Base-by-base conservation (phyloP, 306 rosid species). In the Dryas octopetala region DNA sequence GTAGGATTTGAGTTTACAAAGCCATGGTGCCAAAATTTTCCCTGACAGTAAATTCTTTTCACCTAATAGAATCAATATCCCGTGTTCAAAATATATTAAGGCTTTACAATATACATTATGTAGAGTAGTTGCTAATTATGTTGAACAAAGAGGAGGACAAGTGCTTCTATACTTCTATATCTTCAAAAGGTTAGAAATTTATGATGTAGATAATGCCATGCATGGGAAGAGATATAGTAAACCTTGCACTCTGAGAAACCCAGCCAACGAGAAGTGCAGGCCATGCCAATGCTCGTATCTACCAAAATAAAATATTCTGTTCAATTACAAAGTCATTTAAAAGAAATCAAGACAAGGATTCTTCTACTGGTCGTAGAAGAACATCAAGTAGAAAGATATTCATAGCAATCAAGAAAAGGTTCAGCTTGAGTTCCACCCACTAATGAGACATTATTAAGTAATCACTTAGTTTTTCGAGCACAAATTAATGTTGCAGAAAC, bases 231-330 rank as follows among this genome's bases (percentile, higher is more conserved):
- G 83, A 60, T 70, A 26, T 41, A 62, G 13, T 69, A 68, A 68
- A 90, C 96, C 96, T 91, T 80, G 96, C 96, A 87, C 93, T 88
- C 49, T 91, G 96, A 80, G 96, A 83, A 80, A 91, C 88, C 83
- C 83, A 82, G 75, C 93, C 96, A 71, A 83, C 72, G 77, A 91
- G 93, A 79, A 88, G 66, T 74, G 88, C 93, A 50, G 93, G 93
- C 96, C 93, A 91, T 67, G 96, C 93, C 84, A 91, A 88, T 71
- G 91, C 93, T 76, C 96, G 89, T 83, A 91, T 89, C 93, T 89
- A 81, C 73, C 80, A 81, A 62, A 3, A 62, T 14, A 81, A 81
- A 71, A 66, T 17, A 45, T 47, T 66, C 60, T 63, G 68, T 74
- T 74, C 59, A 59, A 60, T 65, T 78, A 48, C 68, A 13, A 62